Conservation (phyloP, 1,284 basidiomycete species). For the Fomes fomentarius region DNA sequence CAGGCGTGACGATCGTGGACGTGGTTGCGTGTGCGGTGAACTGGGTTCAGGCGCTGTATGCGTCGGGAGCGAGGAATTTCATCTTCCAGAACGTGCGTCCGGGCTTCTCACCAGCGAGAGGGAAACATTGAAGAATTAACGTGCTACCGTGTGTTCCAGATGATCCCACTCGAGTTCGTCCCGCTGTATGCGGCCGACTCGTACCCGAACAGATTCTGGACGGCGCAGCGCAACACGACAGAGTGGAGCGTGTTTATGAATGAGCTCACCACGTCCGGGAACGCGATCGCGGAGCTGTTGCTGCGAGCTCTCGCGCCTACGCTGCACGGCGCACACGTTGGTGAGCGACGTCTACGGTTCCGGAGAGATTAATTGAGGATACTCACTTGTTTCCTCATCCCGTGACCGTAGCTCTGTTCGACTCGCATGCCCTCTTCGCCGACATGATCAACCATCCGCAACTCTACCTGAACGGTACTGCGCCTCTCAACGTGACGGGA, state of each 20-base stretch:
- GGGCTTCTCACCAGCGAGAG: too few species aligned
- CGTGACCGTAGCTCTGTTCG: too few species aligned
- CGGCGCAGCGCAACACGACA: constrained; percentile 39
- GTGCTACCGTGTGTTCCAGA: too few species aligned
- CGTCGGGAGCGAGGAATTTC: constrained; percentile 49
- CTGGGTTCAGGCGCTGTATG: constrained; percentile 43
- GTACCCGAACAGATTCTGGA: constrained; percentile 42
- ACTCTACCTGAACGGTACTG: constrained; percentile 60
- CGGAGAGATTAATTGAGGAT: too few species aligned
- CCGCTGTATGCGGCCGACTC: constrained; percentile 39
- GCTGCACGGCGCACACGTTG: constrained; percentile 41
- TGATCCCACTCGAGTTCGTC: constrained; percentile 39
- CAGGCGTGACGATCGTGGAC: constrained; percentile 45
- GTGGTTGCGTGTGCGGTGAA: constrained; percentile 45
- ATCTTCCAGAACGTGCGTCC: constrained; percentile 49
- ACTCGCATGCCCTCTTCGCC: too few species aligned
- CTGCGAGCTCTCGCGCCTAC: constrained; percentile 34
- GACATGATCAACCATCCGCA: constrained; percentile 47
- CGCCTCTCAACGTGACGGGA: constrained; percentile 57
- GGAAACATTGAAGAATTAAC: too few species aligned
- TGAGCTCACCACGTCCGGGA: constrained; percentile 38
- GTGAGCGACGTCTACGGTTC: too few species aligned
- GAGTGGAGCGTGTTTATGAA: constrained; percentile 44
- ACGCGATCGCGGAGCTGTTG: constrained; percentile 39
- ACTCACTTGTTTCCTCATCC: too few species aligned